These are phyloP conservation scores for Aechmea fasciata DNA, from an alignment of 176 grass and related monocot species.

Conservation along the genomic window DNA sequence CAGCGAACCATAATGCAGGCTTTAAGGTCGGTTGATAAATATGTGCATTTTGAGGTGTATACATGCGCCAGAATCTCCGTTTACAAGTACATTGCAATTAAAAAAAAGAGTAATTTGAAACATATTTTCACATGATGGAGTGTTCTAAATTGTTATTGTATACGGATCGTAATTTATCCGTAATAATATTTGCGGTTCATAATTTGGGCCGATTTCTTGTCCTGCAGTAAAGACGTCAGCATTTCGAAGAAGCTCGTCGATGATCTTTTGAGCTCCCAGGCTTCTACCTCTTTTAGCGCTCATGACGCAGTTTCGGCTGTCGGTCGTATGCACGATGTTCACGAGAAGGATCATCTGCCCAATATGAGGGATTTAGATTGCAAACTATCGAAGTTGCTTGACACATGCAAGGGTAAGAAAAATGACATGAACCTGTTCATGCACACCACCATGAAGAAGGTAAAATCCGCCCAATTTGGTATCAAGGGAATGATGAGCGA, in stretches of 20 bases:
- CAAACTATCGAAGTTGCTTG: constrained; percentile 60
- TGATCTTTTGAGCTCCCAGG: constrained; percentile 55
- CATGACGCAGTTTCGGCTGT: constrained; percentile 96
- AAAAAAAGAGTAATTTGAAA: no score
- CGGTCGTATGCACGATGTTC: constrained; percentile 86
- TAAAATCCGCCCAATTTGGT: constrained; percentile 58
- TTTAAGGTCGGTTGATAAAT: neutral
- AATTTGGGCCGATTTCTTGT: neutral
- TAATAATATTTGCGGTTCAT: no score
- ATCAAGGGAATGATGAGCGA: constrained; percentile 90
- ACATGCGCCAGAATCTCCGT: no score
- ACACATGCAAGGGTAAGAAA: constrained; percentile 58
- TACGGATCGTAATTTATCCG: no score
- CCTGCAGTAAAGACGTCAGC: constrained; percentile 90
- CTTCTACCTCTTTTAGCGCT: constrained; percentile 65
- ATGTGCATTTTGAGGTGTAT: no score
- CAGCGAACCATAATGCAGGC: constrained; percentile 6
- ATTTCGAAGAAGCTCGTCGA: constrained; percentile 93
- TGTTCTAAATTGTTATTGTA: no score
- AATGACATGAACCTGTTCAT: constrained; percentile 68
- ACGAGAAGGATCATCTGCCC: constrained; percentile 86
- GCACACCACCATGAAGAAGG: constrained; percentile 80
- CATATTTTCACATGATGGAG: no score
- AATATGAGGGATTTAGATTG: constrained; percentile 47
- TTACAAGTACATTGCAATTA: no score